Conservation (phyloP, 2,329 filamentous ascomycete species). For the Penicillium italicum region DNA sequence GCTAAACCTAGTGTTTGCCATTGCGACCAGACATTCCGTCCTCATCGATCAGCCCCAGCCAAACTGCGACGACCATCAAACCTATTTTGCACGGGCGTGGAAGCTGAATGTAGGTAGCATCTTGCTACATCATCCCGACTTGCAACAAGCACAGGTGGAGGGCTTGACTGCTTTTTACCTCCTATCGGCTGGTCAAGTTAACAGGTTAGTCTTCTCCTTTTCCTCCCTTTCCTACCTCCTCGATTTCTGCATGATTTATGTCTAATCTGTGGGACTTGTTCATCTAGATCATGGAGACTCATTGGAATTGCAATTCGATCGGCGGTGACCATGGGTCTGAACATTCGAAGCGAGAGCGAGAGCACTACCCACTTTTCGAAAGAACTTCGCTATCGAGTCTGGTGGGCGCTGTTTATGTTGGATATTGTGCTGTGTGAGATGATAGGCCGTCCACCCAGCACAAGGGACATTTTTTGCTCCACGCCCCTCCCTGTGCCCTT, state of each 20-base stretch:
- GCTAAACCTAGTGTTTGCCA: constrained; percentile 45
- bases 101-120: constrained; percentile 37
- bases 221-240: not conserved
- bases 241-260: not conserved
- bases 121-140: constrained; percentile 40
- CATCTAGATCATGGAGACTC: constrained; percentile 41
- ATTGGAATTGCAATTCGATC: constrained; percentile 42
- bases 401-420: constrained; percentile 44
- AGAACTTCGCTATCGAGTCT: constrained; percentile 44
- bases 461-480: constrained; percentile 40
- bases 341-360: constrained; percentile 41
- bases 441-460: constrained; percentile 43
- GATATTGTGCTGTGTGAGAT: constrained; percentile 43
- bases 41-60: constrained; percentile 28
- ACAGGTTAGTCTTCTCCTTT: constrained; percentile 30
- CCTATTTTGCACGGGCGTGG: constrained; percentile 45
- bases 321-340: constrained; percentile 42
- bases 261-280: not conserved
- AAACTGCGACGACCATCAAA: constrained; percentile 34
- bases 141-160: constrained; percentile 45
- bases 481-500: constrained; percentile 42
- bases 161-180: constrained; percentile 43
- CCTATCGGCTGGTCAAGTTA: constrained; percentile 41
- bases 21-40: constrained; percentile 38
- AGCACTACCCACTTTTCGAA: constrained; percentile 36